Evolutionary conservation across 805 yeast species (phyloP).

Genomic region (Dipodascus albidus): DNA sequence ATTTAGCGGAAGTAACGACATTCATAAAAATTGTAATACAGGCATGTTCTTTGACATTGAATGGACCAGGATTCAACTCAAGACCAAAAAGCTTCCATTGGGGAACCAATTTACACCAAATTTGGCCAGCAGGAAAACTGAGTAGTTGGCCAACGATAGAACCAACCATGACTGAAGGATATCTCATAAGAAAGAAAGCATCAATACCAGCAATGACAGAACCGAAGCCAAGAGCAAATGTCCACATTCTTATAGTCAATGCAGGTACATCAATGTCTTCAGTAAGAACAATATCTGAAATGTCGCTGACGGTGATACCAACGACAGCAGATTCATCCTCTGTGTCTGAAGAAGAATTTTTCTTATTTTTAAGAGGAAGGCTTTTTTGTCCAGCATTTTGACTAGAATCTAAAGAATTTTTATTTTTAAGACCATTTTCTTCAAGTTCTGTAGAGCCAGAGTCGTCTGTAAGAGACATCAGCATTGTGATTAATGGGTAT

Average conservation of each 20-base stretch:
- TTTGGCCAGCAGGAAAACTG: slow-evolving; percentile 52
- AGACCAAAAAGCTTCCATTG: slow-evolving; percentile 21
- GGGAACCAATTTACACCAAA: slow-evolving; percentile 34
- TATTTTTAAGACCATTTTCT: neutral
- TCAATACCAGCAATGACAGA: slow-evolving; percentile 49
- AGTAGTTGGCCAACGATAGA: slow-evolving; percentile 47
- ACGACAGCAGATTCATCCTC: neutral
- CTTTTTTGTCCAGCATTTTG: neutral
- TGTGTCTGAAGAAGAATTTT: neutral
- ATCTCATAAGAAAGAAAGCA: slow-evolving; percentile 45
- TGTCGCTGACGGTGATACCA: neutral
- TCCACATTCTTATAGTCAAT: slow-evolving; percentile 42
- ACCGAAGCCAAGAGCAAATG: slow-evolving; percentile 40
- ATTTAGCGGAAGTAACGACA: slow-evolving; percentile 21
- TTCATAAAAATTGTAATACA: slow-evolving; percentile 42
- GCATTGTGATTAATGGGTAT: neutral
- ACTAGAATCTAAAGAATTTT: neutral
- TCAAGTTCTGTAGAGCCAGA: neutral
- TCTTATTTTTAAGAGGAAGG: neutral
- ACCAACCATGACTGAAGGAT: slow-evolving; percentile 41
- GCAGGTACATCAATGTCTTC: neutral
- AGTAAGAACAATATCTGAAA: neutral
- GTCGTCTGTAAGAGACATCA: neutral
- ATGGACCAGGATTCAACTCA: slow-evolving; percentile 45
- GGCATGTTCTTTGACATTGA: slow-evolving; percentile 55